Evolutionary conservation across 768 basidiomycete species (phyloP), one percentile per base, ranked within the genome.

Genomic region (Panellus pusillus): DNA sequence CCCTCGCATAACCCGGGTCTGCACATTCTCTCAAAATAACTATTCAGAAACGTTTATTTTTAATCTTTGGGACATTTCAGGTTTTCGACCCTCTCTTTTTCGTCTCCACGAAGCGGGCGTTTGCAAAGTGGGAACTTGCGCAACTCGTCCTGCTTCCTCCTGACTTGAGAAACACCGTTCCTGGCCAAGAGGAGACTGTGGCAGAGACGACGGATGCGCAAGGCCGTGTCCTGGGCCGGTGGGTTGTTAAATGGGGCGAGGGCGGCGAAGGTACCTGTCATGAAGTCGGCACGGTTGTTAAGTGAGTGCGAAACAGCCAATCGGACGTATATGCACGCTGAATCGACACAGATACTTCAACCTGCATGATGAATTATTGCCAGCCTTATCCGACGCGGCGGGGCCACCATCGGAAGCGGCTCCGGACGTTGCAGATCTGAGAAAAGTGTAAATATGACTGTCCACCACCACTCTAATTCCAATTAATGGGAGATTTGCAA

Each of bases 41-140:
- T 3, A 24, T 24, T 24, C 24, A 24, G 3, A 24, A 24, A 24
- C 12, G 37, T 29, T 36, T 15, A 19, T 29, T 41, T 9, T 41
- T 9, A n/a, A 15, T 47, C 20, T 7, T 44, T 35, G 32, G 13
- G 8, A 3, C 7, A 3, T 19, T 3, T 8, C 19, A 81, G 80
- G 73, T 87, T 15, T 92, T 90, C 62, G 90, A 92, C 58, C 78
- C 85, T 3, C 78, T 77, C 27, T 90, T 92, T 66, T 65, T 92
- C 44, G 77, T 85, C 7, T 82, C 82, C 44, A 83, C 86, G 0
- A 72, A 68, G 52, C 78, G 90, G 31, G 81, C 86, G 2, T 86
- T 92, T 59, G 88, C 91, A 12, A 90, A 82, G 56, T 93, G 89
- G 90, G 86, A 90, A 65, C 79, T 93, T 20, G 83, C 86, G 19